phyloP scores from a whole-genome alignment of 139 green algal genomes.

The Marvania coccoides region DNA sequence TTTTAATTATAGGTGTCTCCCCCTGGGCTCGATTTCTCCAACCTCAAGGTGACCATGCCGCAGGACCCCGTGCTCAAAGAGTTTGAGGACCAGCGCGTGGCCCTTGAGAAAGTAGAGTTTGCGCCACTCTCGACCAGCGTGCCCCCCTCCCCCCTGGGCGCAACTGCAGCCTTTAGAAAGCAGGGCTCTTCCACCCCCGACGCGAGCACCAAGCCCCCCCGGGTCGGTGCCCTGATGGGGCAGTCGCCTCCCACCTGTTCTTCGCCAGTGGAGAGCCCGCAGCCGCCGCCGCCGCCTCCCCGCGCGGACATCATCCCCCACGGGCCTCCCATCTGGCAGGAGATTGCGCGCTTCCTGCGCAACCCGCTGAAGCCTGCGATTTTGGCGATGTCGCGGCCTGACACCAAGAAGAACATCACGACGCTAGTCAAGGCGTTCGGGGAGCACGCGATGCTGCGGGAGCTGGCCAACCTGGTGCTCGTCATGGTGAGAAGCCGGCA shows the following conservation, averaged over 20 bases:
- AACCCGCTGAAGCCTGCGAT: slow-evolving; percentile 91
- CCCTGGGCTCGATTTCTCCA: slow-evolving; percentile 77
- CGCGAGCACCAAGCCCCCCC: not conserved
- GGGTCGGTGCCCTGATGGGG: not conserved
- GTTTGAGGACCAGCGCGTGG: slow-evolving; percentile 26
- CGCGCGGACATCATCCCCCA: slow-evolving; percentile 8
- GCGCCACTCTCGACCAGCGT: not conserved
- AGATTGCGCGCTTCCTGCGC: slow-evolving; percentile 74
- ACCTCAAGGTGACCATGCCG: slow-evolving; percentile 59
- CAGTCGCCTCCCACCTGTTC: not conserved
- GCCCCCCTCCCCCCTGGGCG: not conserved
- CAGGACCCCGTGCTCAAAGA: slow-evolving; percentile 48
- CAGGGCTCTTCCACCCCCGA: too few relatives aligned
- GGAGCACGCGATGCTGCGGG: slow-evolving; percentile 58
- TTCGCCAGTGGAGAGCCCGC: not conserved
- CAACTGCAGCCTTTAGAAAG: too few relatives aligned
- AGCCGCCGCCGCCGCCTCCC: not conserved
- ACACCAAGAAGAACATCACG: slow-evolving; percentile 97
- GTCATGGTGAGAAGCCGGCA: slow-evolving; percentile 63
- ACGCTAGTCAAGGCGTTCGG: slow-evolving; percentile 82
- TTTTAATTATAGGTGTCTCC: too few relatives aligned
- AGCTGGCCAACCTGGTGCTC: slow-evolving; percentile 92
- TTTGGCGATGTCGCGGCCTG: slow-evolving; percentile 84
- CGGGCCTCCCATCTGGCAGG: slow-evolving; percentile 52
- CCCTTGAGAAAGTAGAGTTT: not conserved